phyloP scores from a whole-genome alignment of 306 rosid species.

The Casuarina cunninghamiana region DNA sequence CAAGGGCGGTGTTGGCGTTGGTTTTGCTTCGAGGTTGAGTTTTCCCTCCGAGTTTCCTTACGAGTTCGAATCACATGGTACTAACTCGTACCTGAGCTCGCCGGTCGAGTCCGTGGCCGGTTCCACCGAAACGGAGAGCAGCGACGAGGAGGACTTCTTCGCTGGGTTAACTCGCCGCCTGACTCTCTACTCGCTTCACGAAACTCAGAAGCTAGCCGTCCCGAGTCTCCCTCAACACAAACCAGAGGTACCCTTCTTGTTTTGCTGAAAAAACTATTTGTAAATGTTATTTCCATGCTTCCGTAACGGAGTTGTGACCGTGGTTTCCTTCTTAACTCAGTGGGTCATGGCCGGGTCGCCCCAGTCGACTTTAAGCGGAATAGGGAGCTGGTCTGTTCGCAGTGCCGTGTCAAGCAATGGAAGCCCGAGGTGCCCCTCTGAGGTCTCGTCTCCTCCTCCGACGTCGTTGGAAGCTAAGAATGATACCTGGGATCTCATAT shows the following conservation, averaged over 20 bases:
- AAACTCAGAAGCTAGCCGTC: conserved; percentile 37
- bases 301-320: background rate
- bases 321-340: conserved; percentile 5
- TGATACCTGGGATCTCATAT: conserved; percentile 70
- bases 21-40: background rate
- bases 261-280: background rate
- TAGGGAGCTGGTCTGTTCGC: conserved; percentile 64
- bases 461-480: conserved; percentile 49
- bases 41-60: conserved; percentile 76
- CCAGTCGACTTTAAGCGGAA: conserved; percentile 69
- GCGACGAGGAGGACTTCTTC: conserved; percentile 72
- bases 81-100: conserved; percentile 41
- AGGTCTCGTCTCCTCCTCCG: conserved; percentile 67
- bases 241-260: conserved; percentile 48
- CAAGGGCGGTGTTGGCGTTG: background rate
- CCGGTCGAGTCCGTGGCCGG: conserved; percentile 46
- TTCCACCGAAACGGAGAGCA: conserved; percentile 55
- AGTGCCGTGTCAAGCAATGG: conserved; percentile 55
- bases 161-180: conserved; percentile 61
- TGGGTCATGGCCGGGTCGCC: conserved; percentile 61
- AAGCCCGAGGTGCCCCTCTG: conserved; percentile 64
- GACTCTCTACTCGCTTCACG: conserved; percentile 48
- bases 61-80: conserved; percentile 51
- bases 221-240: conserved; percentile 33
- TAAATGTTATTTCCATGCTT: background rate